phyloP scores from a whole-genome alignment of 345 rosid genomes.

The Raphanus sativus region DNA sequence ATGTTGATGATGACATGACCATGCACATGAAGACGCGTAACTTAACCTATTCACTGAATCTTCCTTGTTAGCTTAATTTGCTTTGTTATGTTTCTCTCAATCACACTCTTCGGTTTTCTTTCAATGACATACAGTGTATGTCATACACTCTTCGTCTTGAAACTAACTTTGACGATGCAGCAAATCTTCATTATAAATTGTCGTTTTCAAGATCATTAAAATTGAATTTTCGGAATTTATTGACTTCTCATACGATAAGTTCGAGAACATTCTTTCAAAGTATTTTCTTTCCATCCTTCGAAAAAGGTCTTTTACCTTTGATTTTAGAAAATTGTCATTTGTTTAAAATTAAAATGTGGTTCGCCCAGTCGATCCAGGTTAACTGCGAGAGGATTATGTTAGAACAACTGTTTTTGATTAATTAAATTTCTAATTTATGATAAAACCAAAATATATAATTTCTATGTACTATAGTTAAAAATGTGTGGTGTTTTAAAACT shows the following conservation, averaged over 20 bases:
- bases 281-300: conserved; percentile 3
- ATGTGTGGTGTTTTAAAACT: no score
- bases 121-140: neutral
- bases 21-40: conserved; percentile 24
- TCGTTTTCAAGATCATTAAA: conserved; percentile 11
- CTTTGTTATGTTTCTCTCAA: neutral
- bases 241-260: neutral
- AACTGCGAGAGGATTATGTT: no score
- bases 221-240: conserved; percentile 6
- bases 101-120: conserved; percentile 25
- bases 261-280: conserved; percentile 2
- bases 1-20: conserved; percentile 10
- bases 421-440: no score
- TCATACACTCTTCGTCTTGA: conserved; percentile 5
- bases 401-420: no score
- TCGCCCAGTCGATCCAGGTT: no score
- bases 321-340: no score
- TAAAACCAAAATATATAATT: no score
- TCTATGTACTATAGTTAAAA: no score
- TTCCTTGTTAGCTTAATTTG: neutral
- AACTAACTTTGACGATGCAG: conserved; percentile 7
- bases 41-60: conserved; percentile 4
- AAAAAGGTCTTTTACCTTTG: neutral
- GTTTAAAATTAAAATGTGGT: no score
- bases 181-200: neutral